Percentiles rank a stretch among this genome's conserved stretches.
phyloP scores from a whole-genome alignment of 495 filamentous ascomycete species.

The Cryomyces minteri region DNA sequence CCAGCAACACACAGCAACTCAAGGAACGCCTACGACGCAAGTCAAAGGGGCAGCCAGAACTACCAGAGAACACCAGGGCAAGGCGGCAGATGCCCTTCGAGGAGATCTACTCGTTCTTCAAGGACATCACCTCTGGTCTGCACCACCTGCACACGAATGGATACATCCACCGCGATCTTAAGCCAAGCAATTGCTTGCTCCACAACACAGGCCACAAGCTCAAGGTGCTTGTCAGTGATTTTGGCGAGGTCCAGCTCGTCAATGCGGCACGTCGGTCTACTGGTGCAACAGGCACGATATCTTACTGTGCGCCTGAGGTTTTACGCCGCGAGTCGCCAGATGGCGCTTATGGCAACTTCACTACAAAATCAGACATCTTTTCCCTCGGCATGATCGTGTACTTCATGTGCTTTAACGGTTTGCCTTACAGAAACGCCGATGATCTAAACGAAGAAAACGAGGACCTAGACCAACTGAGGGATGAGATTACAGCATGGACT shows the following conservation, averaged over 20 bases:
- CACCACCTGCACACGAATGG: conserved; percentile 82
- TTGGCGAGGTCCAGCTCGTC: conserved; percentile 82
- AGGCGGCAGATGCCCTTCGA: conserved; percentile 62
- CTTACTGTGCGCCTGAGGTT: conserved; percentile 94
- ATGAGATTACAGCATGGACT: conserved; percentile 71
- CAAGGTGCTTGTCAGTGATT: conserved; percentile 82
- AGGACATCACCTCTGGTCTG: conserved; percentile 82
- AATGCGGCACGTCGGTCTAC: conserved; percentile 67
- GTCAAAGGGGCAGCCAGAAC: conserved; percentile 45
- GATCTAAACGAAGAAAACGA: conserved; percentile 78
- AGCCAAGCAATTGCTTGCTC: conserved; percentile 90
- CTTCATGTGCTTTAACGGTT: conserved; percentile 83
- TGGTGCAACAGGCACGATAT: conserved; percentile 88
- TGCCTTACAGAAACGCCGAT: conserved; percentile 75
- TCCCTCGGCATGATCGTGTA: conserved; percentile 96
- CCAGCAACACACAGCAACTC: conserved; percentile 52
- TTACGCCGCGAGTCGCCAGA: conserved; percentile 43
- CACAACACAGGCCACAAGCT: conserved; percentile 51
- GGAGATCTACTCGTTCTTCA: conserved; percentile 92
- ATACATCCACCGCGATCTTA: conserved; percentile 91
- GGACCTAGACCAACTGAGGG: conserved; percentile 73
- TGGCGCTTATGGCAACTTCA: conserved; percentile 78
- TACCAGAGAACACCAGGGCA: conserved; percentile 26
- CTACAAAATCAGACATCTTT: conserved; percentile 90
- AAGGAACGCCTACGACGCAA: conserved; percentile 71